Base-by-base conservation (phyloP, 2,329 filamentous ascomycete species). In the Penicillium hesseltinei region DNA sequence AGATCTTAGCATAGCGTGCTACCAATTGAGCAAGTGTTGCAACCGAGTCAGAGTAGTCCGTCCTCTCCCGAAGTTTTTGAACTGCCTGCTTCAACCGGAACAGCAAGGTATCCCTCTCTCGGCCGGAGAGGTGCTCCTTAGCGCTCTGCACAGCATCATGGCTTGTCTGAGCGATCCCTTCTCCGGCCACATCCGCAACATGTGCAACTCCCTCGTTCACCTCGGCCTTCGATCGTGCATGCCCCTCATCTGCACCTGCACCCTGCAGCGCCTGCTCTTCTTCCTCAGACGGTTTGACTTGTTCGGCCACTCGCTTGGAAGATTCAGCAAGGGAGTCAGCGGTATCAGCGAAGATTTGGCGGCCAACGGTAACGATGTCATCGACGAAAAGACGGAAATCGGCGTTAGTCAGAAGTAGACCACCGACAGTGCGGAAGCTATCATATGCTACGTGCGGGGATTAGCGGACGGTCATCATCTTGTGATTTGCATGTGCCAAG, bases 361-460 rank as follows among this genome's bases (percentile, higher is more conserved):
- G 86, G 13, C 88, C 89, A 46, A 97, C 84, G 0, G 87, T 87
- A 45, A 87, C 86, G 40, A 96, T 76, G 67, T 97, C 93, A 11
- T 88, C 85, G 44, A 97, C 78, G 66, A 97, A 92, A 7, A 92
- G 81, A 39, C 92, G 87, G 72, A 97, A 97, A 68, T 97, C 92
- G 0, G 89, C 87, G 71, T 97, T 97, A 15, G 90, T 91, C 43
- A 97, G 79, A 0, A 97, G 82, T n/a, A 97, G 79, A 3, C 88
- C 89, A 31, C 89, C 88, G 0, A 97, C 85, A 0, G 92, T 96
- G 57, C 87, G 88, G 47, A 96, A 77, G 71, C 92, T 96, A 69
- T 89, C 82, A 68, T 92, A 92, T 17, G 90, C 89, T 89, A 56
- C 52, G 15, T 11, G 53, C 48, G 55, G 58, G 43, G 59, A 13